phyloP scores from a whole-genome alignment of 2,329 filamentous ascomycete genomes.

The Trichoderma breve region DNA sequence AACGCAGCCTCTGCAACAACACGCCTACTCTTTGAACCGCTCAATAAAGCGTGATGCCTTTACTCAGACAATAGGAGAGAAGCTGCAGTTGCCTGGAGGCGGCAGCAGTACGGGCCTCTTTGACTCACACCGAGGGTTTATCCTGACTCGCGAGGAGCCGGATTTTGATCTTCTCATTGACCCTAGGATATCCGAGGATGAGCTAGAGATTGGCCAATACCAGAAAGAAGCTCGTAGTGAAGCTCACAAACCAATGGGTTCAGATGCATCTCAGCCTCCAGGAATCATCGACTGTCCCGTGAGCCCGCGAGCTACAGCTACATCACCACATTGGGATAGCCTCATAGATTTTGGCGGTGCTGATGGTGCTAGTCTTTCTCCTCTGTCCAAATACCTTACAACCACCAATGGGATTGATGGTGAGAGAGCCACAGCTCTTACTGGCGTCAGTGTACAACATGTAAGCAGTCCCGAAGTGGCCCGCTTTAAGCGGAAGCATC shows the following conservation, averaged over 20 bases:
- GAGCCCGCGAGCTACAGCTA: neutral
- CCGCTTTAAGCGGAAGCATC: constrained; percentile 1
- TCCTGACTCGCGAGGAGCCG: neutral
- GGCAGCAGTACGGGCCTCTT: neutral
- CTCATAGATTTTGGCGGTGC: neutral
- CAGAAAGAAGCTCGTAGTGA: neutral
- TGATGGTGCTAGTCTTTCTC: neutral
- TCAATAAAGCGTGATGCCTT: neutral
- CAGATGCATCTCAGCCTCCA: neutral
- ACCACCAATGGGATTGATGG: neutral
- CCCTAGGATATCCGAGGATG: neutral
- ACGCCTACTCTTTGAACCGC: neutral
- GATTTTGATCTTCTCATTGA: neutral
- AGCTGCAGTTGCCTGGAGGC: neutral
- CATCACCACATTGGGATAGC: neutral
- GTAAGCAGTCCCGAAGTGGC: neutral
- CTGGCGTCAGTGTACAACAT: neutral
- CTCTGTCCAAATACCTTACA: neutral
- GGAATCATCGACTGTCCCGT: neutral
- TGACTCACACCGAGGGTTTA: neutral
- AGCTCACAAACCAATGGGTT: neutral
- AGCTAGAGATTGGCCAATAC: neutral
- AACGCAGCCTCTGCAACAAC: neutral
- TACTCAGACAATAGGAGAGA: neutral
- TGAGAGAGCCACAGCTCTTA: neutral